Base-by-base conservation (phyloP, 257 asterid genomes). In the Solanum corneliomulleri region DNA sequence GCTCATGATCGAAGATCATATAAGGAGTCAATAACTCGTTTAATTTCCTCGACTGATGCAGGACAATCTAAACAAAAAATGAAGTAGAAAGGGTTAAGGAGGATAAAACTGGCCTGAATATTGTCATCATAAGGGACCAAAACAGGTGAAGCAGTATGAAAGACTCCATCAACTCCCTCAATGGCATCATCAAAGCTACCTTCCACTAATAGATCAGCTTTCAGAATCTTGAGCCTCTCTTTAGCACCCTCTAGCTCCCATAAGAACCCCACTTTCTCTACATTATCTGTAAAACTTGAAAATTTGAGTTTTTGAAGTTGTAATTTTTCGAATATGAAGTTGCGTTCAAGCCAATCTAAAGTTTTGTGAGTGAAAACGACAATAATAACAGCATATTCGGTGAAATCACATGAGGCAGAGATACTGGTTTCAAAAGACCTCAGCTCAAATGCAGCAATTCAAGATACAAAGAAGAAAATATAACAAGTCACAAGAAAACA, bases 111-210 rank as follows among this genome's bases (percentile, higher is more conserved):
- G 84, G 90, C 98, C 98, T 93, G 91, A 75, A 95, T 66, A 37
- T 93, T 90, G 70, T 94, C 88, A 89, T 95, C 96, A 11, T 87
- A 82, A 4, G 95, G 88, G 16, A 94, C 97, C 23, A 93, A 91
- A 86, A 97, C 99, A 7, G 98, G 99, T 29, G 99, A 94, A 3
- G 99, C 98, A 5, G 98, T 92, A 89, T 97, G 99, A 92, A 97
- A 96, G 7, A 97, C 99, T 33, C 99, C 99, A 47, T 96, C 93
- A 2, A 91, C 99, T 39, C 99, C 98, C 3, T 89, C 90, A 87
- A 97, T 91, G 2, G 98, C 99, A 81, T 93, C 89, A 70, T 96
- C 98, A 84, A 97, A 95, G 91, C 99, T 95, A 49, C 96, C 99
- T 86, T 95, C 99, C 18, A 86, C 90, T 86, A 92, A 6, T 84